phyloP scores from a whole-genome alignment of 129 eudicot genomes.

The Cynara cardunculus region DNA sequence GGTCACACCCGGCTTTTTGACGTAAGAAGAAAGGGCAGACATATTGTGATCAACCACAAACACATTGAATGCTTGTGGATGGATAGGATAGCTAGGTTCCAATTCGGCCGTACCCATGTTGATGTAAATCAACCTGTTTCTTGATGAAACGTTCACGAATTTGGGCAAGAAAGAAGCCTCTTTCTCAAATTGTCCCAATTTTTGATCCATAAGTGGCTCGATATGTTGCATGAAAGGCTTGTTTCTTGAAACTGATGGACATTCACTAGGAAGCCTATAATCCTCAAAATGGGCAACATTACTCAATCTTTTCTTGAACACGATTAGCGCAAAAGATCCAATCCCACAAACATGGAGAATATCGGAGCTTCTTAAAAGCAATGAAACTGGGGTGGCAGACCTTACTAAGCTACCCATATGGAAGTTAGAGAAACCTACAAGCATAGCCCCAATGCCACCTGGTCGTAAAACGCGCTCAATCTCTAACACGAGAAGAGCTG shows the following conservation, averaged over 20 bases:
- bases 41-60: conserved; percentile 69
- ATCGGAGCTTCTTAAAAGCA: conserved; percentile 59
- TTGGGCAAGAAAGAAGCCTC: conserved; percentile 46
- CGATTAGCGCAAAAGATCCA: conserved; percentile 35
- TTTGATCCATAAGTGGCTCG: conserved; percentile 45
- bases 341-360: conserved; percentile 54
- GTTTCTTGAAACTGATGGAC: conserved; percentile 48
- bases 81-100: conserved; percentile 34
- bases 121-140: conserved; percentile 49
- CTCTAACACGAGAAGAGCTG: conserved; percentile 68
- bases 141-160: conserved; percentile 47
- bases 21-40: conserved; percentile 55
- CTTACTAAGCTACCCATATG: conserved; percentile 47
- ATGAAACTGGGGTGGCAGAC: conserved; percentile 54
- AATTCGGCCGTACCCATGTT: conserved; percentile 55
- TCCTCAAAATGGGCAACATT: conserved; percentile 28
- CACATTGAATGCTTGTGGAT: conserved; percentile 36
- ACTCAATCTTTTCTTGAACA: conserved; percentile 1
- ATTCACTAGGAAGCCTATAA: conserved; percentile 41
- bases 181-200: not conserved
- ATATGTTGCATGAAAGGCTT: conserved; percentile 44
- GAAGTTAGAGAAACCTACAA: conserved; percentile 42
- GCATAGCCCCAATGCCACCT: conserved; percentile 69
- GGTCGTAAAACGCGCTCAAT: conserved; percentile 79
- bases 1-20: conserved; percentile 67